A percentile compares a stretch with the other conserved stretches of the same genome.
Evolutionary conservation across 2,329 filamentous ascomycete genomes (phyloP).

Genomic region (Xylaria digitata): DNA sequence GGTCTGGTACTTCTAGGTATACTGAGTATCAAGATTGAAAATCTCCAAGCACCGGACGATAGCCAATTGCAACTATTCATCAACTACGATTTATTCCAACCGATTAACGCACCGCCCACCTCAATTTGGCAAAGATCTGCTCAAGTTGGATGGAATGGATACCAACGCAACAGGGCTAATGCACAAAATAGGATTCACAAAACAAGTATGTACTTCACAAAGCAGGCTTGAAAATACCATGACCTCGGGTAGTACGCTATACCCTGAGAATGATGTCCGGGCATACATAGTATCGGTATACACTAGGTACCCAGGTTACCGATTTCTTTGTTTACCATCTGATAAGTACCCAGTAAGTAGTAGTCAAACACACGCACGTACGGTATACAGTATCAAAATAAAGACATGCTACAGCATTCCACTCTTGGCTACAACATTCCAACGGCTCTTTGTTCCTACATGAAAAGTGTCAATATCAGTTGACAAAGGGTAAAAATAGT

Average conservation of each 20-base stretch:
- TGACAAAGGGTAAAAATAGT: not conserved
- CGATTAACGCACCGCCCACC: constrained; percentile 8
- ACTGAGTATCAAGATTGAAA: constrained; percentile 6
- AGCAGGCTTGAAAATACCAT: constrained; percentile 4
- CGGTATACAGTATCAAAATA: constrained; percentile 3
- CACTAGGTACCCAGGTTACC: not conserved
- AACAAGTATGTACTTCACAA: constrained; percentile 14
- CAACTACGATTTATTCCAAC: not conserved
- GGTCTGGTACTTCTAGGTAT: not conserved
- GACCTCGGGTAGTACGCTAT: no score
- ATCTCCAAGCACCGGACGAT: not conserved
- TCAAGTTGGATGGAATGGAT: constrained; percentile 16
- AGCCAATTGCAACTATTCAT: constrained; percentile 15
- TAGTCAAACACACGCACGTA: not conserved
- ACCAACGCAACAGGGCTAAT: constrained; percentile 31
- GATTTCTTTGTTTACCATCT: not conserved
- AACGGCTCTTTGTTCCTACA: not conserved
- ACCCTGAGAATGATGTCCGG: not conserved
- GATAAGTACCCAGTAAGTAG: not conserved
- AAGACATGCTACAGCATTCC: constrained; percentile 1
- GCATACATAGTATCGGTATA: not conserved
- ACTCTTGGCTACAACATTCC: not conserved
- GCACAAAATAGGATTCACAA: constrained; percentile 24
- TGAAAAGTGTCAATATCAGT: constrained; percentile 1
- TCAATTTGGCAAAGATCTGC: constrained; percentile 29